Conservation (phyloP, 208 protist genomes). For the Borovskyia barvae region DNA sequence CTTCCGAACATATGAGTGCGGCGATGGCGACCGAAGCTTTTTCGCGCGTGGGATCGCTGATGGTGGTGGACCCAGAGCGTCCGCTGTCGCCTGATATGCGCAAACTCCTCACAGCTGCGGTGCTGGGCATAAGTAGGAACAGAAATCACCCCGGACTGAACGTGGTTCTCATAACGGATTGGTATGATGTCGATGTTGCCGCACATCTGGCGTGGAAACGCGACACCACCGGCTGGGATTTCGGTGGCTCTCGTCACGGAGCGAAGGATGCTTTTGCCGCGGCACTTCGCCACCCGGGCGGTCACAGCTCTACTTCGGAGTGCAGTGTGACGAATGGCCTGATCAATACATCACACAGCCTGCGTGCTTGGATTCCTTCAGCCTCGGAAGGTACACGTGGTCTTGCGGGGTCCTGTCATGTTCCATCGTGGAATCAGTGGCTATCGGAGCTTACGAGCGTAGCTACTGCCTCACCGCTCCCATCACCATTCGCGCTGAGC, state of each 20-base stretch:
- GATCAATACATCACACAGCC: too few species aligned
- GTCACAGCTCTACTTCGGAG: too few species aligned
- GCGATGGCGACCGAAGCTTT: constrained; percentile 1
- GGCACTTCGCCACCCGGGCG: too few species aligned
- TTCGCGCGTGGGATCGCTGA: constrained; percentile 29
- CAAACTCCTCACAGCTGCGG: constrained; percentile 18
- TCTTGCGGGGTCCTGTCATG: constrained; percentile 40
- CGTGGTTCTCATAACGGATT: constrained; percentile 51
- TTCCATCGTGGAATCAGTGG: constrained; percentile 43
- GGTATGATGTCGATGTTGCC: constrained; percentile 30
- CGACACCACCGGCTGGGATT: too few species aligned
- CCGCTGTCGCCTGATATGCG: constrained; percentile 35
- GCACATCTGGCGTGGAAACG: constrained; percentile 4
- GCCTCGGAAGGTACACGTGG: too few species aligned
- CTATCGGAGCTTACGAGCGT: constrained; percentile 21
- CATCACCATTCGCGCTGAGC: constrained; percentile 20
- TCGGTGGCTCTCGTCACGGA: too few species aligned
- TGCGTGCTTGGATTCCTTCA: constrained; percentile 7
- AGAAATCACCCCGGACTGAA: constrained; percentile 16
- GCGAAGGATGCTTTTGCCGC: too few species aligned
- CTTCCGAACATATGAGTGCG: not conserved
- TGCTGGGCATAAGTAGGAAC: constrained; percentile 1
- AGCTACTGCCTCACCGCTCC: not conserved
- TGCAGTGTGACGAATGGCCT: too few species aligned
- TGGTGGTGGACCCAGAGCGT: constrained; percentile 46